phyloP scores from a whole-genome alignment of 2,329 filamentous ascomycete genomes.

The Celoporthe dispersa region DNA sequence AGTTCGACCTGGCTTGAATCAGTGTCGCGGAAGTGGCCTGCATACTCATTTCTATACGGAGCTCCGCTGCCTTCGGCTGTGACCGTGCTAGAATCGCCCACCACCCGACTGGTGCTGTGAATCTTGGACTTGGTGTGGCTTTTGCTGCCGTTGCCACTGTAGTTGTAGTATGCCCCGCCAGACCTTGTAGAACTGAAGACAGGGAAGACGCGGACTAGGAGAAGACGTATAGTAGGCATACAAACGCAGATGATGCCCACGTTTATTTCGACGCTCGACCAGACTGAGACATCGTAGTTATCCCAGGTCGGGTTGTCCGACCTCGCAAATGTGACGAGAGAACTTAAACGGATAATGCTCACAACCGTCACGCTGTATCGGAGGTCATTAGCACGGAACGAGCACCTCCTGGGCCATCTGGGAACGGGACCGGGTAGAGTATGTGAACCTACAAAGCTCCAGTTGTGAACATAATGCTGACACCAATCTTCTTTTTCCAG shows the following conservation, averaged over 20 bases:
- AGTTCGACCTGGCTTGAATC: background rate
- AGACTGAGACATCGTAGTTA: conserved; percentile 36
- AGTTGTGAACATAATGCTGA: conserved; percentile 46
- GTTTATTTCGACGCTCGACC: conserved; percentile 42
- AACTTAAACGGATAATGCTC: conserved; percentile 38
- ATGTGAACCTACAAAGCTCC: background rate
- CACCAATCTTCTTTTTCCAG: conserved; percentile 48
- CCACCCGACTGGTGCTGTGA: background rate
- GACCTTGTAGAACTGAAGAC: background rate
- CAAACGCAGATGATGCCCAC: conserved; percentile 41
- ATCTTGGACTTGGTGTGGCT: background rate
- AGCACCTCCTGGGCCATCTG: background rate
- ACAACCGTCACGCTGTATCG: conserved; percentile 39
- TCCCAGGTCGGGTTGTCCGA: conserved; percentile 40
- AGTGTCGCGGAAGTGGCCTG: background rate
- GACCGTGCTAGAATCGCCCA: background rate
- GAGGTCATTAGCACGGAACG: background rate
- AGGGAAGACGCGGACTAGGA: background rate
- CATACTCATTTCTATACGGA: background rate
- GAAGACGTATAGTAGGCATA: conserved; percentile 29
- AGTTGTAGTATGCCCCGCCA: background rate
- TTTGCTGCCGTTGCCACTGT: background rate
- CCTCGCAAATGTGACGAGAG: conserved; percentile 36
- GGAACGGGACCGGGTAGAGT: background rate
- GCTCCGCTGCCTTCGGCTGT: background rate